A percentile compares a stretch with the other conserved stretches of the same genome.
phyloP scores from a whole-genome alignment of 2,329 filamentous ascomycete species.

The Coniochaeta pulveracea region DNA sequence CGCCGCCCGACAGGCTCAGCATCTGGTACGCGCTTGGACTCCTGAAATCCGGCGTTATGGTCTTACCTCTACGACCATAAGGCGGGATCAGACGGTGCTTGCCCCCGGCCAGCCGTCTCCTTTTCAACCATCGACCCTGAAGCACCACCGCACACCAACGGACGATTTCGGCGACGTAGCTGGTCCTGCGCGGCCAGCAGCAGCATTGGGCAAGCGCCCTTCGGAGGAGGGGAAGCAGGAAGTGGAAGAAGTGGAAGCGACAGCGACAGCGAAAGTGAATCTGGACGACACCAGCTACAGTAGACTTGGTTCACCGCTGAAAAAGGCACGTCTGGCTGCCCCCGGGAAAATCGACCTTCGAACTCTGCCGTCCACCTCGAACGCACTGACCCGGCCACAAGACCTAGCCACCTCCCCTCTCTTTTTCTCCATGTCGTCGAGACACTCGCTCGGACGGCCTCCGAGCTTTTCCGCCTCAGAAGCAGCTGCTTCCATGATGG shows the following conservation, averaged over 20 bases:
- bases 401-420: slow-evolving; percentile 33
- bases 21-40: slow-evolving; percentile 9
- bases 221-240: slow-evolving; percentile 13
- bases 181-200: slow-evolving; percentile 4
- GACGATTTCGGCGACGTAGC: background rate
- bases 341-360: slow-evolving; percentile 33
- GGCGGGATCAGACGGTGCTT: slow-evolving; percentile 10
- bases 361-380: slow-evolving; percentile 12
- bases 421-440: slow-evolving; percentile 37
- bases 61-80: slow-evolving; percentile 14
- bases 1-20: slow-evolving; percentile 7
- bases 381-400: slow-evolving; percentile 5
- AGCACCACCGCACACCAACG: background rate
- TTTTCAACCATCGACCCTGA: too few species aligned
- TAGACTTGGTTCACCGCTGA: slow-evolving; percentile 19
- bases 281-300: background rate
- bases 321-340: slow-evolving; percentile 36
- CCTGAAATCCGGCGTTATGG: slow-evolving; percentile 18
- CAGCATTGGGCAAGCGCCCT: slow-evolving; percentile 16
- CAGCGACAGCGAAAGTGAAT: slow-evolving; percentile 6
- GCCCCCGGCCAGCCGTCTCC: slow-evolving; percentile 5
- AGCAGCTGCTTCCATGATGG: slow-evolving; percentile 33
- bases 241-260: slow-evolving; percentile 5
- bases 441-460: slow-evolving; percentile 23
- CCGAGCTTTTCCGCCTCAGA: slow-evolving; percentile 27